Evolutionary conservation across 768 basidiomycete genomes (phyloP), one percentile per base, ranked within the genome.

Genomic region (Fistulinella prunicolor): DNA sequence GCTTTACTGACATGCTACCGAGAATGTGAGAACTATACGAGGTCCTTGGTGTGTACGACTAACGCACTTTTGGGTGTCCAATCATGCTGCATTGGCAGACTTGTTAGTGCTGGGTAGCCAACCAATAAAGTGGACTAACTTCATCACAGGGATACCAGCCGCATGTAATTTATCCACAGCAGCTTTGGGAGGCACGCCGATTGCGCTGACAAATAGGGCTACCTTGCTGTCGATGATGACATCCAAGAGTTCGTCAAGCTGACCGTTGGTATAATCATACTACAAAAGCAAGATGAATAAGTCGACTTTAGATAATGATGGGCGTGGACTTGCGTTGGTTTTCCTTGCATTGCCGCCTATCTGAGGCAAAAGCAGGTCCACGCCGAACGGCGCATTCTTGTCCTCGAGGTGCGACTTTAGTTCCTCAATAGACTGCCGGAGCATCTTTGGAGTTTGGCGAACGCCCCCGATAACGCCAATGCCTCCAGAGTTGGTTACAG

Each of bases 401-500:
- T 91, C 80, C 56, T 86, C 82, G 13, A 95, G 73, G 59, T 82
- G 69, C 30, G 73, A 75, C 70, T 90, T 92, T 57, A 94, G 67
- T 58, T 90, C 86, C 20, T 83, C 74, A 40, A 89, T 87, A 16
- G 74, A 76, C 22, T 76, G 72, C 54, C 80, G 75, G 20, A 91
- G 79, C 57, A 87, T 77, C 57, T 81, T 83, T 19, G 86, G 88
- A 44, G 75, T 86, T 60, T 86, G 85, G 30, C 79, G 77, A 38
- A 88, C 66, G 28, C 92, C 93, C 3, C 91, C 93, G 54, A 94
- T 92, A 58, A 93, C 89, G 19, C 93, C 93, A 55, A 88, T 83
- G 6, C 88, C 89, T 56, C 83, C 92, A 19, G 92, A 81, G 60
- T 94, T 94, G n/a, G 89, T 89, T n/a, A 94, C 89, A 1, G 88